phyloP scores from a whole-genome alignment of 2,329 filamentous ascomycete species.

The Madurella fahalii region DNA sequence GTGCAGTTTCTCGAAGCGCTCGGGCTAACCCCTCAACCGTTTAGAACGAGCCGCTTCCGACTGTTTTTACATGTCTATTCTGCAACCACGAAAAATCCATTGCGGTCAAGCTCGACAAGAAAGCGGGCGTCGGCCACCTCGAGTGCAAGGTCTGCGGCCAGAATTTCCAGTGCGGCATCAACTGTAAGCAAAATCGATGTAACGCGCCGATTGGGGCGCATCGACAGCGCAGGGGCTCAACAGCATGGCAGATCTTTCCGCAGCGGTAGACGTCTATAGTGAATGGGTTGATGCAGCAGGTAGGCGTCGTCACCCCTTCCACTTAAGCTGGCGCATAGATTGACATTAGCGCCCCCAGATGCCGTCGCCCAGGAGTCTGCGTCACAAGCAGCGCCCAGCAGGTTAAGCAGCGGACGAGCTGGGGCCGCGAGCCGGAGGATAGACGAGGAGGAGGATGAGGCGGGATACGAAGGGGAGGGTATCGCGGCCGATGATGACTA shows the following conservation, averaged over 20 bases:
- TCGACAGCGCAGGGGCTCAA: not conserved
- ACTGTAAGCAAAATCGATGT: conserved; percentile 57
- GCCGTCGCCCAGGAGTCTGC: conserved; percentile 27
- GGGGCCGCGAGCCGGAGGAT: conserved; percentile 16
- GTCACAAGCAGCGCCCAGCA: not conserved
- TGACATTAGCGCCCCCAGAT: conserved; percentile 17
- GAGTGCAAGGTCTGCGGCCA: conserved; percentile 93
- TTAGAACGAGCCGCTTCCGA: conserved; percentile 67
- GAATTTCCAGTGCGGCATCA: conserved; percentile 86
- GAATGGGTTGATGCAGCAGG: conserved; percentile 92
- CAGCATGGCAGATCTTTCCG: conserved; percentile 66
- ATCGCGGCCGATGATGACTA: conserved; percentile 52
- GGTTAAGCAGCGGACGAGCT: conserved; percentile 10
- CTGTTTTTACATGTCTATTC: conserved; percentile 93
- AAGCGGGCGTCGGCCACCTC: conserved; percentile 77
- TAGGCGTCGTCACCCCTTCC: conserved; percentile 30
- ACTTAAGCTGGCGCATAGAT: not conserved
- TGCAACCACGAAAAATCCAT: conserved; percentile 97
- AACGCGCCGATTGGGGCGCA: not conserved
- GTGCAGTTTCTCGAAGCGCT: not conserved
- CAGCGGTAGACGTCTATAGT: conserved; percentile 90
- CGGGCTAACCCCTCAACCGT: not conserved
- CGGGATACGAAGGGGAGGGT: conserved; percentile 52
- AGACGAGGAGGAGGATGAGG: conserved; percentile 37
- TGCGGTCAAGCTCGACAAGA: conserved; percentile 88